These are phyloP conservation scores for Teunomyces atbi DNA, from an alignment of 805 yeast species.

Conservation along the genomic window DNA sequence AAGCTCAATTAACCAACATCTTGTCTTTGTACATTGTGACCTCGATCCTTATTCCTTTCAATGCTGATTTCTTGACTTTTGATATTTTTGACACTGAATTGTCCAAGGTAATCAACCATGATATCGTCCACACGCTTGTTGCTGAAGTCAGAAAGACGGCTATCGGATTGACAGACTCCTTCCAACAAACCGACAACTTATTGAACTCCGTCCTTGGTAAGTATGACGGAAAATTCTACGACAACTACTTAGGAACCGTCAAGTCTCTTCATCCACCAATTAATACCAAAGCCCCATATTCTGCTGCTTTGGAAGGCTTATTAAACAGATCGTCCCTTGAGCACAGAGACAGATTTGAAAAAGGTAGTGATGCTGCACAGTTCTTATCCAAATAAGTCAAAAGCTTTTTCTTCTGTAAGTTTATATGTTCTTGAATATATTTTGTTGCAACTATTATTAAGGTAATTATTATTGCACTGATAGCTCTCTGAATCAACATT, in stretches of 20 bases:
- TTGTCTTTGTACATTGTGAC: slow-evolving; percentile 34
- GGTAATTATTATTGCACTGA: too few relatives aligned
- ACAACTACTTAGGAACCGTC: slow-evolving; percentile 39
- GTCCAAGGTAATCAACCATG: slow-evolving; percentile 24
- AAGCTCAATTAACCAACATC: slow-evolving; percentile 26
- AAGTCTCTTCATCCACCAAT: slow-evolving; percentile 34
- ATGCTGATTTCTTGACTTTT: slow-evolving; percentile 38
- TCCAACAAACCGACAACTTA: slow-evolving; percentile 44
- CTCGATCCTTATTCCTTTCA: slow-evolving; percentile 31
- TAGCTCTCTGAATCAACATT: too few relatives aligned
- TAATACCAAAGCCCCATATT: slow-evolving; percentile 41
- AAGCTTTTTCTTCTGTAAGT: neutral
- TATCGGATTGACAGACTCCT: slow-evolving; percentile 42
- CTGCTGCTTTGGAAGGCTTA: slow-evolving; percentile 36
- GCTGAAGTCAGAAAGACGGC: slow-evolving; percentile 39
- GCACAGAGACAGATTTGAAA: slow-evolving; percentile 40
- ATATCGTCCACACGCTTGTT: slow-evolving; percentile 31
- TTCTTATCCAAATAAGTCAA: slow-evolving; percentile 24
- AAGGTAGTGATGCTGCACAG: slow-evolving; percentile 30
- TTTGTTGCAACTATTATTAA: too few relatives aligned
- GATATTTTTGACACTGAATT: slow-evolving; percentile 31
- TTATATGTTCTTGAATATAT: neutral
- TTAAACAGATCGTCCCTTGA: slow-evolving; percentile 38
- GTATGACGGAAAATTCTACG: slow-evolving; percentile 44
- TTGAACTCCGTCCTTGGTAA: slow-evolving; percentile 42